Evolutionary conservation across 2,329 filamentous ascomycete genomes (phyloP).

Genomic region (Xylogone sp.): DNA sequence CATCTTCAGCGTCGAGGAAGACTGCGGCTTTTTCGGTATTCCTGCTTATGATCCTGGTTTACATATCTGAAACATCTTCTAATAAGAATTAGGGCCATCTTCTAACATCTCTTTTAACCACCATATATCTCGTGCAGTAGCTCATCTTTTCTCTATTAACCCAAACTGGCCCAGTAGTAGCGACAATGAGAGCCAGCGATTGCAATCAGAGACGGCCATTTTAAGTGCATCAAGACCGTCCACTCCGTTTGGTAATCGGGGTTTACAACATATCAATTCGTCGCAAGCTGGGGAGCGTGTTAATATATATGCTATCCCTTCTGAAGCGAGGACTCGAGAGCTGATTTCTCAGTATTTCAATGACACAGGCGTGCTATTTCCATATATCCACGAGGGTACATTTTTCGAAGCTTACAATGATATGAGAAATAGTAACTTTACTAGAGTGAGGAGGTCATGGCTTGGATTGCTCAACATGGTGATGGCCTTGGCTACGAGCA

Average conservation of each 20-base stretch:
- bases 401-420: slow-evolving; percentile 32
- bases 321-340: slow-evolving; percentile 23
- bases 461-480: slow-evolving; percentile 47
- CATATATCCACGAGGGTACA: slow-evolving; percentile 33
- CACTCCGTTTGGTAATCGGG: slow-evolving; percentile 12
- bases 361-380: slow-evolving; percentile 33
- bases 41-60: not conserved
- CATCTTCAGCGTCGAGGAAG: slow-evolving; percentile 27
- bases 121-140: slow-evolving; percentile 30
- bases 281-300: slow-evolving; percentile 12
- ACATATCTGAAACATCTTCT: not conserved
- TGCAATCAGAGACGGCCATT: slow-evolving; percentile 9
- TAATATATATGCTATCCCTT: slow-evolving; percentile 29
- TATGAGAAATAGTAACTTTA: slow-evolving; percentile 27
- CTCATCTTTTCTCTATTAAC: slow-evolving; percentile 3
- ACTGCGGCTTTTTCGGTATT: slow-evolving; percentile 31
- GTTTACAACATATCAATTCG: not conserved
- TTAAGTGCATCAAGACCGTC: slow-evolving; percentile 17
- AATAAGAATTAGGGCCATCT: slow-evolving; percentile 28
- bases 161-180: slow-evolving; percentile 8
- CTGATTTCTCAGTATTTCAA: slow-evolving; percentile 34
- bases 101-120: slow-evolving; percentile 39
- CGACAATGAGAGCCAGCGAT: slow-evolving; percentile 1
- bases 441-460: slow-evolving; percentile 42
- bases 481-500: slow-evolving; percentile 41